These are phyloP conservation scores for Acorus calamus DNA, from an alignment of 106 monocot genomes.

Conservation along the genomic window DNA sequence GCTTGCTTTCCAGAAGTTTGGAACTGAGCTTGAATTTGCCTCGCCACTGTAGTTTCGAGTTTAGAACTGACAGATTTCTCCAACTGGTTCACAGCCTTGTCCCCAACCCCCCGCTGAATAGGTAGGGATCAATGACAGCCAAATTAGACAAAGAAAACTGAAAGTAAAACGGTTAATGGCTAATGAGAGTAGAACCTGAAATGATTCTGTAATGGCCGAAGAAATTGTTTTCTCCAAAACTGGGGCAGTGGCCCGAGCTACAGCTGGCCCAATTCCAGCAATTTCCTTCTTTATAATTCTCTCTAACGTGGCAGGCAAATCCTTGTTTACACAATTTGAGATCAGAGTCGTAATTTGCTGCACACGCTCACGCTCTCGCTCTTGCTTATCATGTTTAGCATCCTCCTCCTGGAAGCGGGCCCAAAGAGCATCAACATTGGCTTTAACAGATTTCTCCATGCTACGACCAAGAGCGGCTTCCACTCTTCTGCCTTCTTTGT, in stretches of 20 bases:
- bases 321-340: slow-evolving; percentile 65
- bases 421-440: slow-evolving; percentile 73
- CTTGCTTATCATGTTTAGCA: slow-evolving; percentile 69
- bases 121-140: slow-evolving; percentile 1
- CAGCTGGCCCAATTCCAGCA: slow-evolving; percentile 32
- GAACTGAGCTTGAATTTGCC: slow-evolving; percentile 87
- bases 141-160: neutral
- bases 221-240: slow-evolving; percentile 67
- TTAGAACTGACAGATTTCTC: slow-evolving; percentile 81
- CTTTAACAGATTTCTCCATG: slow-evolving; percentile 82
- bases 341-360: slow-evolving; percentile 61
- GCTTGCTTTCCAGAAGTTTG: slow-evolving; percentile 86
- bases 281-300: slow-evolving; percentile 76
- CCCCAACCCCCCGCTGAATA: slow-evolving; percentile 69
- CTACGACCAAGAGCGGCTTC: slow-evolving; percentile 68
- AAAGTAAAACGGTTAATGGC: neutral
- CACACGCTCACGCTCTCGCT: slow-evolving; percentile 50
- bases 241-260: slow-evolving; percentile 62
- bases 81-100: slow-evolving; percentile 72
- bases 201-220: slow-evolving; percentile 62
- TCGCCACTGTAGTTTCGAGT: slow-evolving; percentile 69
- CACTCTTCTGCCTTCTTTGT: slow-evolving; percentile 77
- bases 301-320: slow-evolving; percentile 63
- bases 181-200: slow-evolving; percentile 49
- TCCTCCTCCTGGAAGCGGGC: slow-evolving; percentile 68